Evolutionary conservation across 768 basidiomycete species (phyloP).

Genomic region (Myochromella boudieri): DNA sequence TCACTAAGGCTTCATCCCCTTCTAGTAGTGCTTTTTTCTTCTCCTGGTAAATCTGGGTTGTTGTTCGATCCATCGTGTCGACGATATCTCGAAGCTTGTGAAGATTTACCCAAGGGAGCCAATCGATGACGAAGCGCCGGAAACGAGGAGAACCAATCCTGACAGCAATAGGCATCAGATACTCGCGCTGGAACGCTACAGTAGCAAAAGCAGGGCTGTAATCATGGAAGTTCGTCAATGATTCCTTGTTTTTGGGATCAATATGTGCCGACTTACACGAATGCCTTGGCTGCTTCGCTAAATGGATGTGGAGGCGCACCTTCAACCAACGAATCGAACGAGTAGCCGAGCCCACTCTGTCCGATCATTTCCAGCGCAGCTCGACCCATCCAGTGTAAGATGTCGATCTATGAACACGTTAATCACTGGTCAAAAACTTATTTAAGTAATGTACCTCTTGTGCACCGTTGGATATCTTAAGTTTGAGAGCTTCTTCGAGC

Average conservation of each 20-base stretch:
- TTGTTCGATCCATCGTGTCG: slow-evolving; percentile 29
- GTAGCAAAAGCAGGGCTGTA: slow-evolving; percentile 1
- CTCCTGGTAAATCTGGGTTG: slow-evolving; percentile 25
- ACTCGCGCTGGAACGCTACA: slow-evolving; percentile 6
- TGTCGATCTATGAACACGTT: slow-evolving; percentile 19
- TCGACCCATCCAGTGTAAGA: slow-evolving; percentile 25
- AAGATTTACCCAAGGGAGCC: slow-evolving; percentile 22
- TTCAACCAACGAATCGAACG: slow-evolving; percentile 26
- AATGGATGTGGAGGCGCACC: slow-evolving; percentile 26
- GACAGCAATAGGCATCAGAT: slow-evolving; percentile 24
- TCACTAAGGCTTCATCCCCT: slow-evolving; percentile 26
- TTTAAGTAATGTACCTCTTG: slow-evolving; percentile 11
- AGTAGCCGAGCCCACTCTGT: slow-evolving; percentile 29
- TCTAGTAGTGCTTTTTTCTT: slow-evolving; percentile 29
- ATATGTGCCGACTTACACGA: slow-evolving; percentile 19
- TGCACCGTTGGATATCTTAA: slow-evolving; percentile 8
- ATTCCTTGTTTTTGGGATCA: not conserved
- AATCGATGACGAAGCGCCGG: slow-evolving; percentile 30
- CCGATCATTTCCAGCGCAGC: slow-evolving; percentile 30
- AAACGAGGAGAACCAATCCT: slow-evolving; percentile 31
- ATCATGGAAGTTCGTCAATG: not conserved
- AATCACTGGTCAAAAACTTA: not conserved
- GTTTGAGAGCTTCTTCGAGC: slow-evolving; percentile 4
- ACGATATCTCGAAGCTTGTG: slow-evolving; percentile 25
- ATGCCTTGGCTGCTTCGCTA: slow-evolving; percentile 22